Evolutionary conservation across 2,329 filamentous ascomycete species (phyloP).

Genomic region (Xylariomycetidae sp.): DNA sequence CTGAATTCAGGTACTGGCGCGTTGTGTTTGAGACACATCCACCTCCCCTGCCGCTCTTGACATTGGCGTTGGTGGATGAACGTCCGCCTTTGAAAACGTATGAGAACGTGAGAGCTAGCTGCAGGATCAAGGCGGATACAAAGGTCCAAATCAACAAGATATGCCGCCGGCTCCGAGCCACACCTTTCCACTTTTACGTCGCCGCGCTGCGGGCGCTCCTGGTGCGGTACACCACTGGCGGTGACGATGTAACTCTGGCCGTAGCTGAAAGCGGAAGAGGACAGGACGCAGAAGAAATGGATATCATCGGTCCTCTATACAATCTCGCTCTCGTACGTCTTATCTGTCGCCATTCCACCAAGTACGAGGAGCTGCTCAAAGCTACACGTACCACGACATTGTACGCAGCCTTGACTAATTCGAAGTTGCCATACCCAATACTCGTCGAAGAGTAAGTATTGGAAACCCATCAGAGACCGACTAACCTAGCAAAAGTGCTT

Average conservation of each 20-base stretch:
- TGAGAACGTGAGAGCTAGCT: neutral
- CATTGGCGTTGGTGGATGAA: neutral
- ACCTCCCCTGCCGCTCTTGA: neutral
- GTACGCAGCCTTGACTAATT: no score
- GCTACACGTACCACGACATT: neutral
- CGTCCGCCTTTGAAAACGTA: constrained; percentile 1
- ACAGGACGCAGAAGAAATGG: constrained; percentile 1
- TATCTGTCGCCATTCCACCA: neutral
- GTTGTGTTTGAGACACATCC: neutral
- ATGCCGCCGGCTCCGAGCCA: constrained; percentile 2
- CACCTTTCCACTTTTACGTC: constrained; percentile 8
- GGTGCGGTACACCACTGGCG: neutral
- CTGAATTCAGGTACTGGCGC: constrained; percentile 1
- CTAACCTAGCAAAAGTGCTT: no score
- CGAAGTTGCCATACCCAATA: no score
- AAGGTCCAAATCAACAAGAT: neutral
- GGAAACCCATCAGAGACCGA: no score
- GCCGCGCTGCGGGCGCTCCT: constrained; percentile 2
- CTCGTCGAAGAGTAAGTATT: no score
- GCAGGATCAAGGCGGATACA: neutral
- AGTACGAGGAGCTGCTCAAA: constrained; percentile 1
- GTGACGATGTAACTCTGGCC: constrained; percentile 1
- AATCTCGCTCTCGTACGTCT: constrained; percentile 1
- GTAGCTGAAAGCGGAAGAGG: constrained; percentile 2
- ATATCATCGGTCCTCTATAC: constrained; percentile 1